Evolutionary conservation across 2,329 filamentous ascomycete genomes (phyloP).

Genomic region (Penicillium expansum): DNA sequence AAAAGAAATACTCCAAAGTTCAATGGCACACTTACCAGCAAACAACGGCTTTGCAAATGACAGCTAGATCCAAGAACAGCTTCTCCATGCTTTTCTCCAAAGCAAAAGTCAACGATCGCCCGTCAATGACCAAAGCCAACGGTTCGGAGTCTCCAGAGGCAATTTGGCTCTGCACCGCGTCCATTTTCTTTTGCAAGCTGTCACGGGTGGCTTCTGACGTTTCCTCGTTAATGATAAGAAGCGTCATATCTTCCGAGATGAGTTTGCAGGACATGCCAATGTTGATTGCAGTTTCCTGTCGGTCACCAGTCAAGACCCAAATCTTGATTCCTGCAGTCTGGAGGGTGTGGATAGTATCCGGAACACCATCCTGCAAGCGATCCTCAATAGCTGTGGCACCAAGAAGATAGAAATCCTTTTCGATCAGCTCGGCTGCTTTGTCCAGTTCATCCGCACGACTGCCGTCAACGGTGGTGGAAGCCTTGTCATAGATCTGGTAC

Average conservation of each 20-base stretch:
- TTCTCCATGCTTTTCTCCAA: conserved; percentile 93
- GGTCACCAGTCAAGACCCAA: conserved; percentile 95
- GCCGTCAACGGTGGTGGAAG: conserved; percentile 83
- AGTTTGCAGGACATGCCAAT: conserved; percentile 99
- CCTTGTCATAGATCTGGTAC: conserved; percentile 80
- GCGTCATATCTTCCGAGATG: conserved; percentile 97
- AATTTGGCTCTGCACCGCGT: conserved; percentile 81
- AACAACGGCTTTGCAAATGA: conserved; percentile 98
- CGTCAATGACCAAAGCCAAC: conserved; percentile 89
- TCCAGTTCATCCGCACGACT: conserved; percentile 93
- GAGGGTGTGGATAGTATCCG: conserved; percentile 94
- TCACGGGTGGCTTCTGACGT: conserved; percentile 72
- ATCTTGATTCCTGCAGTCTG: conserved; percentile 98
- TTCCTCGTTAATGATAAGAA: conserved; percentile 95
- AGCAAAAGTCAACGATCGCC: conserved; percentile 89
- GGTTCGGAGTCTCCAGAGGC: conserved; percentile 66
- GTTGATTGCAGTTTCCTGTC: conserved; percentile 98
- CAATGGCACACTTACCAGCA: conserved; percentile 60
- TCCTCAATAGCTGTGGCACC: conserved; percentile 98
- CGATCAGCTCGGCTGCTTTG: conserved; percentile 94
- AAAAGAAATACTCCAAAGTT: background rate
- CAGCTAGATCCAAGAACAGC: conserved; percentile 84
- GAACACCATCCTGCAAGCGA: conserved; percentile 92
- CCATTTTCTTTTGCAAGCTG: conserved; percentile 89
- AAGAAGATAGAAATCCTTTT: conserved; percentile 84